phyloP scores from a whole-genome alignment of 2,329 filamentous ascomycete species.

The Ophiostoma novo-ulmi region DNA sequence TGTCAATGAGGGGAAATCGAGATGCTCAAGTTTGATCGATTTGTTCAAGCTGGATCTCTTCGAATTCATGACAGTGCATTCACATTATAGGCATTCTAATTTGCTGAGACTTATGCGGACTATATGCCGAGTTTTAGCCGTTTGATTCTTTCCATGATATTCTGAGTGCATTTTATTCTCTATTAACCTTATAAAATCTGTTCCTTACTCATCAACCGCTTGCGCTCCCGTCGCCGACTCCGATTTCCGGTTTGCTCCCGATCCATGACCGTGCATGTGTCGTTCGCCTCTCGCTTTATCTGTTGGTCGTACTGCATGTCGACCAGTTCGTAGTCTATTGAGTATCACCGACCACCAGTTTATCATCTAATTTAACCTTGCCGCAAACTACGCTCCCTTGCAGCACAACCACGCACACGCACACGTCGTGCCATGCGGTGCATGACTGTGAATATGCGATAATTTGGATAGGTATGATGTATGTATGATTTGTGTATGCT shows the following conservation, averaged over 20 bases:
- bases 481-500: no score
- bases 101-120: not conserved
- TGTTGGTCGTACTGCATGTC: not conserved
- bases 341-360: no score
- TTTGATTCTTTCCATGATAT: not conserved
- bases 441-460: not conserved
- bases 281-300: not conserved
- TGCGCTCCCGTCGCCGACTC: not conserved
- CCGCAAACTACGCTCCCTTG: constrained; percentile 2
- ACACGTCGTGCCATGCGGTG: not conserved
- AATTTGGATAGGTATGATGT: not conserved
- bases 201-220: not conserved
- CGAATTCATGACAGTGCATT: no score
- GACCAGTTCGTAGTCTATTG: no score
- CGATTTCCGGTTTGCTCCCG: not conserved
- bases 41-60: not conserved
- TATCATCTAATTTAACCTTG: not conserved
- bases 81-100: not conserved
- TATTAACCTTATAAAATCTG: not conserved
- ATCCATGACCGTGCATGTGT: not conserved
- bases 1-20: not conserved
- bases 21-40: not conserved
- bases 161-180: not conserved
- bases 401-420: constrained; percentile 10
- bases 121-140: not conserved